Conservation (phyloP, 176 grass and related monocot genomes). For the Bothriochloa decipiens region DNA sequence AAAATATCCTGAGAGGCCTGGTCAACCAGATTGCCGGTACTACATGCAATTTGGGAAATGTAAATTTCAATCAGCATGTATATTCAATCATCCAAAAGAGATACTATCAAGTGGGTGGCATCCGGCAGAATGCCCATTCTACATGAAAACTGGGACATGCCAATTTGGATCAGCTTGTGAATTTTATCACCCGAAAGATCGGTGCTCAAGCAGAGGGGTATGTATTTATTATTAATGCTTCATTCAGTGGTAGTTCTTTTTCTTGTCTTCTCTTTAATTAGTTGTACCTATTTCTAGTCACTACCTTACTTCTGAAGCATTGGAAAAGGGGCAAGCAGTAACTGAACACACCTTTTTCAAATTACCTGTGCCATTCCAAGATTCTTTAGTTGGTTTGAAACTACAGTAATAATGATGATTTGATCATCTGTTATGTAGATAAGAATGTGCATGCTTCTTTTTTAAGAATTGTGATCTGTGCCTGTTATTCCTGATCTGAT, state of each 20-base stretch:
- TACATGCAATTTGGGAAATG: conserved; percentile 58
- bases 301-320: background rate
- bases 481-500: background rate
- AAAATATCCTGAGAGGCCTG: conserved; percentile 49
- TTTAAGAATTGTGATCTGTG: background rate
- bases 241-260: background rate
- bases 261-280: background rate
- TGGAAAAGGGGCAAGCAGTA: background rate
- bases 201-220: conserved; percentile 35
- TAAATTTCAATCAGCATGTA: conserved; percentile 51
- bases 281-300: conserved; percentile 8
- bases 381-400: background rate
- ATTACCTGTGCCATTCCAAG: background rate
- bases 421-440: background rate
- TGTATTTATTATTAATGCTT: conserved; percentile 3
- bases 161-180: conserved; percentile 53
- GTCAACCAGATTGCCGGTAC: conserved; percentile 51
- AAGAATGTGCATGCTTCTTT: background rate
- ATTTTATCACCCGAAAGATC: conserved; percentile 41
- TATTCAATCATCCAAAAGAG: conserved; percentile 59
- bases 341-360: background rate
- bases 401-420: conserved; percentile 3
- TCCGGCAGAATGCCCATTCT: conserved; percentile 42
- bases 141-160: conserved; percentile 47
- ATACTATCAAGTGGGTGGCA: conserved; percentile 40